A percentile compares a stretch with the other conserved stretches of the same genome.
These are phyloP conservation scores for Corrigiola litoralis DNA, from an alignment of 179 eudicot genomes.

Conservation along the genomic window DNA sequence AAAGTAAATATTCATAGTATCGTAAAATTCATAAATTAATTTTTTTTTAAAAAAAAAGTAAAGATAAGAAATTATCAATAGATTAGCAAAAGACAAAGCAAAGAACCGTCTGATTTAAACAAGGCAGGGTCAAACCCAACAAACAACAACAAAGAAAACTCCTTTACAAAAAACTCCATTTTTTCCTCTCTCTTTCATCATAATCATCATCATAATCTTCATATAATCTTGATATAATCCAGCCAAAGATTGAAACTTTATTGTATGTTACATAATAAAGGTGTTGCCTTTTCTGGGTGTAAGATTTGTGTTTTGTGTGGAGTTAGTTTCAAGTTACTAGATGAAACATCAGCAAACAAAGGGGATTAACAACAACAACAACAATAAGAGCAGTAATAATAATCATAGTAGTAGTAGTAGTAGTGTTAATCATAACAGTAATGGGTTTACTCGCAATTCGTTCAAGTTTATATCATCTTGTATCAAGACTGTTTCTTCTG, in stretches of 20 bases:
- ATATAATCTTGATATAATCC: background rate
- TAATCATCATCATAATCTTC: background rate
- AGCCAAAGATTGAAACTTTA: conserved; percentile 7
- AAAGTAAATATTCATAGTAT: no score
- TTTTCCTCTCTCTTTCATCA: background rate
- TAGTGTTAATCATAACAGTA: conserved; percentile 4
- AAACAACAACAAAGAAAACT: conserved; percentile 5
- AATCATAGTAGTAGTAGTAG: no score
- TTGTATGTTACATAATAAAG: conserved; percentile 11
- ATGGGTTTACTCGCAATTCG: conserved; percentile 59
- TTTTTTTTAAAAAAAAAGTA: background rate
- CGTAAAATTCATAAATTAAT: background rate
- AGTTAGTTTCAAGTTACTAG: conserved; percentile 16
- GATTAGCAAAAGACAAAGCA: background rate
- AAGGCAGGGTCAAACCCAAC: conserved; percentile 34
- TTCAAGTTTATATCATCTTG: conserved; percentile 72
- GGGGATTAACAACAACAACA: conserved; percentile 21
- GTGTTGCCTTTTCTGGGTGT: background rate
- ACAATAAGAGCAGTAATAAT: no score
- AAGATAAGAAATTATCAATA: background rate
- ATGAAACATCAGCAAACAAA: conserved; percentile 45
- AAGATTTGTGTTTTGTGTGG: background rate
- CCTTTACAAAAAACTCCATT: conserved; percentile 20
- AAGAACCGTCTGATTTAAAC: conserved; percentile 14
- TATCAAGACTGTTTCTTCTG: conserved; percentile 72